Evolutionary conservation across 768 basidiomycete genomes (phyloP).

Genomic region (Mycena capillaripes): DNA sequence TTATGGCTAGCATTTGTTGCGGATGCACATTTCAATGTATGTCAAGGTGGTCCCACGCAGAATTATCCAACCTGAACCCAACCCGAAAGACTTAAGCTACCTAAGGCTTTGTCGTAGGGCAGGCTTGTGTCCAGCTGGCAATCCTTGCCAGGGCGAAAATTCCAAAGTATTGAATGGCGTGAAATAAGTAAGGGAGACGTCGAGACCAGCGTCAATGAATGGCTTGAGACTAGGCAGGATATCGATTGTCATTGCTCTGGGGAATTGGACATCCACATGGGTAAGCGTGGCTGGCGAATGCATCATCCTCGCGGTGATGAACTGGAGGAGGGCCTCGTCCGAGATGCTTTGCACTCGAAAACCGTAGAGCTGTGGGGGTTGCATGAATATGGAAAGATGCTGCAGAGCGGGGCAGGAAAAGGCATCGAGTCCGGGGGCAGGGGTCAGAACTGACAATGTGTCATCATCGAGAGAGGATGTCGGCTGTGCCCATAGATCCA

Average conservation of each 20-base stretch:
- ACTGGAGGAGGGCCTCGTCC: background rate
- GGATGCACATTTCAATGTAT: too few relatives aligned
- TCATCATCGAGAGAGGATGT: background rate
- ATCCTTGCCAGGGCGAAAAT: conserved; percentile 1
- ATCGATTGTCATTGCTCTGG: background rate
- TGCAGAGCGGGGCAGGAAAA: background rate
- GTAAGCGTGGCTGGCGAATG: background rate
- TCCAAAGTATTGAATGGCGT: background rate
- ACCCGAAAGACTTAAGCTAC: too few relatives aligned
- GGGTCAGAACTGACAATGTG: background rate
- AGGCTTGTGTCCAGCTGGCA: background rate
- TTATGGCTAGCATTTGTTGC: too few relatives aligned
- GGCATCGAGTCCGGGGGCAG: too few relatives aligned
- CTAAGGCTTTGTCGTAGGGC: too few relatives aligned
- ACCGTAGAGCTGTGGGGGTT: too few relatives aligned
- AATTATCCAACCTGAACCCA: too few relatives aligned
- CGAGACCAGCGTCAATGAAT: background rate
- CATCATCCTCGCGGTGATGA: background rate
- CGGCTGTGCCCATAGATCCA: too few relatives aligned
- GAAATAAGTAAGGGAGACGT: background rate
- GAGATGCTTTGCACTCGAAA: too few relatives aligned
- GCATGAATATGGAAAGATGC: background rate
- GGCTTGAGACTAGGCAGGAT: background rate
- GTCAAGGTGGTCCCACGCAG: too few relatives aligned
- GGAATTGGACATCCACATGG: background rate